Conservation (phyloP, 192 early-diverging fungal species). For the Backusella mclennaniae region DNA sequence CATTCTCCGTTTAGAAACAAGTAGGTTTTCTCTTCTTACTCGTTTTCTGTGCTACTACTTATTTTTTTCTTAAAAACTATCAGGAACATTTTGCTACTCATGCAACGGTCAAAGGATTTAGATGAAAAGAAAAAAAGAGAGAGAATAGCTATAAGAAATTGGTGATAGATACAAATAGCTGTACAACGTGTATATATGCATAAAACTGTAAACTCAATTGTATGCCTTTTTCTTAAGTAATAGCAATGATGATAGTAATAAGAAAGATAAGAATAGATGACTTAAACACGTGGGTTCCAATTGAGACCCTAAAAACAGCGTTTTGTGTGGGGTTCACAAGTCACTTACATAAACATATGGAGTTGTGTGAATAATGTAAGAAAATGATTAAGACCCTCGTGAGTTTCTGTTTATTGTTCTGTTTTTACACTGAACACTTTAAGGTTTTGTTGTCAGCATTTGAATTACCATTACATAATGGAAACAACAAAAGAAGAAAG, state of each 20-base stretch:
- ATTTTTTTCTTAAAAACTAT: background rate
- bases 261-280: background rate
- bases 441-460: too few species aligned
- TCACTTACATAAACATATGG: conserved; percentile 1
- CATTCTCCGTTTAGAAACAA: background rate
- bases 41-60: background rate
- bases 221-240: too few species aligned
- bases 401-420: background rate
- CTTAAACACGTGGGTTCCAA: background rate
- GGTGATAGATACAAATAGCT: background rate
- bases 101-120: too few species aligned
- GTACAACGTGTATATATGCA: too few species aligned
- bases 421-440: background rate
- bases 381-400: background rate
- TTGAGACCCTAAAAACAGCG: background rate
- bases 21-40: background rate
- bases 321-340: background rate
- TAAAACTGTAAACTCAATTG: too few species aligned
- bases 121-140: background rate
- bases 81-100: background rate
- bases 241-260: too few species aligned
- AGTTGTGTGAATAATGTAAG: background rate
- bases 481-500: too few species aligned
- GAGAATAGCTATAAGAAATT: background rate
- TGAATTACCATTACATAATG: background rate